Evolutionary conservation across 2,329 filamentous ascomycete genomes (phyloP), one percentile per base, ranked within the genome.

Genomic region (Fusarium sp.): DNA sequence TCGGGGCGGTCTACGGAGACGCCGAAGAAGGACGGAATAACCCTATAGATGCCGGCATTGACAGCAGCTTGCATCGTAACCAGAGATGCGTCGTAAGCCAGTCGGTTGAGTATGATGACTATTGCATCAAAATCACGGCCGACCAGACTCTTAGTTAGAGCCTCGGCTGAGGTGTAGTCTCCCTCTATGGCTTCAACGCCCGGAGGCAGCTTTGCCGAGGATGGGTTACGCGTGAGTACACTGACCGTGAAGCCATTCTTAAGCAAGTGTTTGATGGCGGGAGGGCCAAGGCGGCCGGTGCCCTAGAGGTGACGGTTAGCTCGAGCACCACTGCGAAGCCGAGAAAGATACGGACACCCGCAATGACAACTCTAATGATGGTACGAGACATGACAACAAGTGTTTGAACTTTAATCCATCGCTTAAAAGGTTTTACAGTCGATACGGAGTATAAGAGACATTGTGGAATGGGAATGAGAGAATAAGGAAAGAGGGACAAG

Each of bases 261-360:
- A 5, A 54, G 16, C 1, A 53, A 15, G 2, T 67, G 5, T 7
- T 43, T 54, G 12, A 58, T 34, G 0, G 37, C 51, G 0, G 52
- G 8, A 7, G 64, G 58, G 0, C 46, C 50, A 18, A 71, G 68
- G 7, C 65, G 40, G 2, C 65, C 53, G 12, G 62, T 68, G 2
- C 36, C 50, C 41, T 56, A 3, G 4, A 15, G 9, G 4, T 34
- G 34, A 30, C 34, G 13, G 27, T 48, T 34, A 48, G 46, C 4
- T 8, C 1, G 2, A 4, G 18, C 15, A n/a, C 34, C 15, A 8
- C 6, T 5, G 18, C 11, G 6, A 1, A 7, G 2, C 2, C 16
- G 6, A 13, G 2, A 8, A 27, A 11, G 6, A 13, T 5, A 44
- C 34, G 27, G 34, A 44, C 27, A 4, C n/a, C 15, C 12, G 36